Base-by-base conservation (phyloP, 805 yeast species). In the Saccharomycopsis amapae region DNA sequence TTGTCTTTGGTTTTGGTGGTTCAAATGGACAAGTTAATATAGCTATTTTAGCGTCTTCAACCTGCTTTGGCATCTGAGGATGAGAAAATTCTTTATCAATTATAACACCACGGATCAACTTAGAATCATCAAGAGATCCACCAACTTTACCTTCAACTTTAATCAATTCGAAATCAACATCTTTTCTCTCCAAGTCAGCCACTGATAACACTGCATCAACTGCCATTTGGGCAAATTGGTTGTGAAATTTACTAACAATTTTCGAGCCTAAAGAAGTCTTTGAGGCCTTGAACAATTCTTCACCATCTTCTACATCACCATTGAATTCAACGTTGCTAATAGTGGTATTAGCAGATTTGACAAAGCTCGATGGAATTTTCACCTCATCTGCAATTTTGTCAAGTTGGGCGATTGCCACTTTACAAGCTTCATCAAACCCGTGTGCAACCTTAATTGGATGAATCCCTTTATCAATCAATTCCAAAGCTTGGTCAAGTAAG, bases 1-100 rank as follows among this genome's bases (percentile, higher is more conserved):
- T 93, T 20, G 99, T 93, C 71, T 93, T 93, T 56, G 99, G 99
- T 69, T 93, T 93, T 58, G 99, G 99, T 34, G 99, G 99, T 71
- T 93, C 99, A 62, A 93, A 93, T 57, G 99, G 97, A 70, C 97
- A 90, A 2, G 99, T 93, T 61, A 93, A 73, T 55, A 93, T 90
- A 40, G 97, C 97, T 51, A 93, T 74, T 62, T 85, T 87, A 53
- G 87, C 95, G 63, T 88, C 83, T 50, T 71, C 64, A 2, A 58
- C 56, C 42, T 64, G 61, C 60, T 86, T 86, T 42, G 96, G 93
- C 98, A 93, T 93, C 67, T 93, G 99, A 3, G 97, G 96, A 65
- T 93, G 98, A 1, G 96, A 87, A 65, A 89, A 90, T 60, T 93
- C 97, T 68, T 93, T 93, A 65, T 93, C 98, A 49, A 93, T 71